Percentiles rank a stretch among this genome's conserved stretches.
Conservation (phyloP, 306 rosid species). For the Ochetophila trinervis region DNA sequence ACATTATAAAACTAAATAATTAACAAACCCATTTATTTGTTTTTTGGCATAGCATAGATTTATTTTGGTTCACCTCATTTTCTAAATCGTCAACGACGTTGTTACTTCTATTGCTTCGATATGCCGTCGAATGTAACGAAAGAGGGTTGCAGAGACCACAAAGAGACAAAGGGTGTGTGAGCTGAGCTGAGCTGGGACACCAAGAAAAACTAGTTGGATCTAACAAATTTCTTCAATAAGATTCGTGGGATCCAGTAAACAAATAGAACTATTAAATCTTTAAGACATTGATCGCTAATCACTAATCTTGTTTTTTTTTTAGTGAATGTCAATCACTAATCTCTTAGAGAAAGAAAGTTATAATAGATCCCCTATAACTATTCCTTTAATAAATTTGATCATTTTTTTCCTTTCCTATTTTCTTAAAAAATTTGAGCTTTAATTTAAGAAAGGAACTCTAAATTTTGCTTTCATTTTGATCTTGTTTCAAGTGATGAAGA, state of each 20-base stretch:
- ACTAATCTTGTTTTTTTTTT: too few species aligned
- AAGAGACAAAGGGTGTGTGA: conserved; percentile 8
- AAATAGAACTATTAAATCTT: background rate
- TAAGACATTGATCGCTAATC: too few species aligned
- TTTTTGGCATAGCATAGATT: conserved; percentile 9
- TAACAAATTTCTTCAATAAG: background rate
- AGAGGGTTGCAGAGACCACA: conserved; percentile 6
- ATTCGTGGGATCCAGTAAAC: conserved; percentile 2
- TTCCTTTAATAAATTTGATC: too few species aligned
- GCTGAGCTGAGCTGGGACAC: conserved; percentile 18
- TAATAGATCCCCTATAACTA: too few species aligned
- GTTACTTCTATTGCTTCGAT: conserved; percentile 14
- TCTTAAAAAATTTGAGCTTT: too few species aligned
- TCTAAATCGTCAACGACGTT: conserved; percentile 7
- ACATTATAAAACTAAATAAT: too few species aligned
- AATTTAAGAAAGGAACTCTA: too few species aligned
- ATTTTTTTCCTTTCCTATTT: too few species aligned
- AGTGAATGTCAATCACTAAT: too few species aligned
- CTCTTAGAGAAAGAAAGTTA: too few species aligned
- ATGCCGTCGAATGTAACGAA: conserved; percentile 10
- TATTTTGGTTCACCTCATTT: conserved; percentile 34
- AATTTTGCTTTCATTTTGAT: too few species aligned
- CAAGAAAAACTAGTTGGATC: conserved; percentile 8
- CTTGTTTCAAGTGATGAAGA: too few species aligned
- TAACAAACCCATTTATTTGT: conserved; percentile 23